A percentile compares a stretch with the other conserved stretches of the same genome.
phyloP scores from a whole-genome alignment of 108 stramenopile species.

The Cyclotella distinguenda region DNA sequence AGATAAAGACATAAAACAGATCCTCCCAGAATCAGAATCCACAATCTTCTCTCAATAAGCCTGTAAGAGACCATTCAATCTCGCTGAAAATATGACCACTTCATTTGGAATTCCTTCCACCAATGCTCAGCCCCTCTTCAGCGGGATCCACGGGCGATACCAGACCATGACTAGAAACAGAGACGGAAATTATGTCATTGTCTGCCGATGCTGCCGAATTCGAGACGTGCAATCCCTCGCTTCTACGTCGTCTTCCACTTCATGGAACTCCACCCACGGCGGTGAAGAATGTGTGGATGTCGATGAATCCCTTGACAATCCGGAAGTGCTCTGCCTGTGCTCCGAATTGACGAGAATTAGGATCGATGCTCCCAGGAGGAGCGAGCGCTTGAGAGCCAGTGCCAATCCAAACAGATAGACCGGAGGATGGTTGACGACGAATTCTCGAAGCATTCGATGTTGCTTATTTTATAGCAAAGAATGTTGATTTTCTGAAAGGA shows the following conservation, averaged over 20 bases:
- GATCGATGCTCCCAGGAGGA: conserved; percentile 7
- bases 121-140: background rate
- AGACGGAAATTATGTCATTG: background rate
- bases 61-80: too few relatives aligned
- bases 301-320: background rate
- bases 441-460: too few relatives aligned
- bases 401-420: background rate
- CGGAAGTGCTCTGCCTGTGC: conserved; percentile 1
- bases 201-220: conserved; percentile 14
- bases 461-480: too few relatives aligned
- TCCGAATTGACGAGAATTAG: conserved; percentile 1
- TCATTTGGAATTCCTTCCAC: conserved; percentile 7
- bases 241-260: background rate
- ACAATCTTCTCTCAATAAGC: too few relatives aligned
- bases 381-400: background rate
- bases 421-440: too few relatives aligned
- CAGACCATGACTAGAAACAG: conserved; percentile 9
- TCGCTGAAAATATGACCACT: too few relatives aligned
- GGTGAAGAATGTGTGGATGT: background rate
- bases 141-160: conserved; percentile 3
- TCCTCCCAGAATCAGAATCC: too few relatives aligned
- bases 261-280: background rate
- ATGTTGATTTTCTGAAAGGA: too few relatives aligned
- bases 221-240: background rate
- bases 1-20: too few relatives aligned